Evolutionary conservation across 768 basidiomycete genomes (phyloP).

Genomic region (Suillus lakei): DNA sequence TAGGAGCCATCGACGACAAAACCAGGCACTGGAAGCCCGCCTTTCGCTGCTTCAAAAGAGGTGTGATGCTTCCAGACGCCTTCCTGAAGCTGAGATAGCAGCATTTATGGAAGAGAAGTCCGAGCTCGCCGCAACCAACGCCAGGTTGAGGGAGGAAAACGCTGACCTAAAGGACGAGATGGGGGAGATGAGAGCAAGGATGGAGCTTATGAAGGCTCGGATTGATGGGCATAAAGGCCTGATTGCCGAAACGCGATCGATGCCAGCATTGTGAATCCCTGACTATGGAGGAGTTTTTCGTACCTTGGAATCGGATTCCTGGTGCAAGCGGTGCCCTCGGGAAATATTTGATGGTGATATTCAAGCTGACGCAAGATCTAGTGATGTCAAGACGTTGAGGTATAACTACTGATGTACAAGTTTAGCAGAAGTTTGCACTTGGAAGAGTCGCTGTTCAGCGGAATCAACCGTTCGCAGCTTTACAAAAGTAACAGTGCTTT

Average conservation of each 20-base stretch:
- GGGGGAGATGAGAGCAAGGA: slow-evolving; percentile 72
- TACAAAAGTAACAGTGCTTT: neutral
- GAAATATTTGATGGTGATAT: neutral
- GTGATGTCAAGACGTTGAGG: neutral
- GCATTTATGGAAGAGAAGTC: slow-evolving; percentile 52
- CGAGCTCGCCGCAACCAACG: slow-evolving; percentile 52
- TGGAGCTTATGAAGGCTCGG: slow-evolving; percentile 67
- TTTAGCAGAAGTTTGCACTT: neutral
- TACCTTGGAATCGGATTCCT: neutral
- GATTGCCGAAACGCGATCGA: slow-evolving; percentile 52
- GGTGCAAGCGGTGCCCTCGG: neutral
- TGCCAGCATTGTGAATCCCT: slow-evolving; percentile 29
- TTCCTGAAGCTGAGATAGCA: slow-evolving; percentile 47
- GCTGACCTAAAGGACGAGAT: slow-evolving; percentile 54
- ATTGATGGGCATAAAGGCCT: slow-evolving; percentile 50
- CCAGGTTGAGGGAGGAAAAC: slow-evolving; percentile 63
- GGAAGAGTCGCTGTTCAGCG: too few relatives aligned
- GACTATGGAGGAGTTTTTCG: neutral
- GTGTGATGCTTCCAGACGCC: slow-evolving; percentile 38
- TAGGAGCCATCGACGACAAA: slow-evolving; percentile 62
- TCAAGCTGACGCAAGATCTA: neutral
- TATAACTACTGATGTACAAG: neutral
- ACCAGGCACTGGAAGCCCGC: slow-evolving; percentile 65
- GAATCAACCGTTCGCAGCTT: neutral
- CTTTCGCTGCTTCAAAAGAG: slow-evolving; percentile 51